These are phyloP conservation scores for Candida pseudoviswanathii DNA, from an alignment of 1,139 yeast genomes.

Conservation along the genomic window DNA sequence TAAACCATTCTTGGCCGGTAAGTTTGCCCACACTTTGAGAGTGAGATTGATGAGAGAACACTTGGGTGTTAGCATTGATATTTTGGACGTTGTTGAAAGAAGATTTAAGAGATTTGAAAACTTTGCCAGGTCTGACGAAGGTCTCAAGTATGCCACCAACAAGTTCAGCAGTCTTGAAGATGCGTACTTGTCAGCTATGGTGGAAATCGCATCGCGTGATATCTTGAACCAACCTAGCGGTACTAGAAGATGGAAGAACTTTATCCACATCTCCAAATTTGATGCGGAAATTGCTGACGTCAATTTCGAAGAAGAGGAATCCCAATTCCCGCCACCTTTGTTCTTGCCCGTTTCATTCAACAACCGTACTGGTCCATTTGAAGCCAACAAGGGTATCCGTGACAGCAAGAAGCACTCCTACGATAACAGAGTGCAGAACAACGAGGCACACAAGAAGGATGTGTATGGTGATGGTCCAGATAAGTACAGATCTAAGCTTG, in stretches of 20 bases:
- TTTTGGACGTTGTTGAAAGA: conserved; percentile 81
- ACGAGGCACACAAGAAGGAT: conserved; percentile 63
- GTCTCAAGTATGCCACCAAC: conserved; percentile 47
- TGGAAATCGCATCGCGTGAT: conserved; percentile 72
- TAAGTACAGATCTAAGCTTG: conserved; percentile 49
- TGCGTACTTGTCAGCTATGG: conserved; percentile 60
- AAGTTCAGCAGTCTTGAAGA: conserved; percentile 35
- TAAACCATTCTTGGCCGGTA: conserved; percentile 74
- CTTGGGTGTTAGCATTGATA: conserved; percentile 89
- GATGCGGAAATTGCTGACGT: conserved; percentile 24
- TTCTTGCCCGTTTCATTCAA: conserved; percentile 71
- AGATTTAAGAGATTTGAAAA: conserved; percentile 63
- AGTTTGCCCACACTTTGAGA: conserved; percentile 87
- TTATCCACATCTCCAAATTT: conserved; percentile 22
- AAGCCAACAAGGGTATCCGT: conserved; percentile 80
- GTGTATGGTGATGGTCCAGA: conserved; percentile 79
- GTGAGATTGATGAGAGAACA: conserved; percentile 96
- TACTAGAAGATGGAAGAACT: conserved; percentile 53
- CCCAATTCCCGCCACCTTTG: conserved; percentile 34
- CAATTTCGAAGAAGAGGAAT: conserved; percentile 31
- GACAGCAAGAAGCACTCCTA: conserved; percentile 80
- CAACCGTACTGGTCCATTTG: conserved; percentile 74
- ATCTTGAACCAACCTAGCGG: conserved; percentile 50
- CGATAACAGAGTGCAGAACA: conserved; percentile 79
- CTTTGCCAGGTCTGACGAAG: conserved; percentile 50